Percentiles rank a stretch among this genome's conserved stretches.
These are phyloP conservation scores for Tolypocladium cylindrosporum DNA, from an alignment of 2,329 filamentous ascomycete species.

Conservation along the genomic window DNA sequence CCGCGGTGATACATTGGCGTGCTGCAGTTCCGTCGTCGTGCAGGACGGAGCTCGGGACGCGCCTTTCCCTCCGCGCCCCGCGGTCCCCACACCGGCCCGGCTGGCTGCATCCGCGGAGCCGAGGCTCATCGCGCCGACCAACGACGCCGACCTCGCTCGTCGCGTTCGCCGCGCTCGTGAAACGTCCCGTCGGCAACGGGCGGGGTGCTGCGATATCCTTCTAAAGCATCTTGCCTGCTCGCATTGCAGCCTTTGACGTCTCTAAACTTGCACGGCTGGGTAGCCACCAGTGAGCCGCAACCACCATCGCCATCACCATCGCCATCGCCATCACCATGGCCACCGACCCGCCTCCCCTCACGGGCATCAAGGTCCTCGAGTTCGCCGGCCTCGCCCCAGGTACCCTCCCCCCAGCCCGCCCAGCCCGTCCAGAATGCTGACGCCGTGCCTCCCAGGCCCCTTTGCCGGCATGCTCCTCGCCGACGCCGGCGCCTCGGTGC, in stretches of 20 bases:
- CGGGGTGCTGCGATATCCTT: background rate
- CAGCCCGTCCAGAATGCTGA: background rate
- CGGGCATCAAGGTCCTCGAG: conserved; percentile 47
- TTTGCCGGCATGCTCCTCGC: conserved; percentile 83
- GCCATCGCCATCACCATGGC: background rate
- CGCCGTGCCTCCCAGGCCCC: conserved; percentile 45
- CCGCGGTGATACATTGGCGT: too few relatives aligned
- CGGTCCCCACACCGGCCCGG: background rate
- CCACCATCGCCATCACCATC: background rate
- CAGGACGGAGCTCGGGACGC: background rate
- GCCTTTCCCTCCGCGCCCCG: background rate
- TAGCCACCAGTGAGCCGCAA: background rate
- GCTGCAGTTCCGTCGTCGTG: too few relatives aligned
- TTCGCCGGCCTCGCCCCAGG: conserved; percentile 55
- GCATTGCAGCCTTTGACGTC: background rate
- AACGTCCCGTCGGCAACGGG: too few relatives aligned
- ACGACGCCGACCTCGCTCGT: too few relatives aligned
- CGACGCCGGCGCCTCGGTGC: conserved; percentile 78
- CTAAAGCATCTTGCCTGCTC: background rate
- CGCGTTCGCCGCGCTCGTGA: background rate
- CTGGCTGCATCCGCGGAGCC: background rate
- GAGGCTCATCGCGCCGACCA: background rate
- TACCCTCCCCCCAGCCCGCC: conserved; percentile 15
- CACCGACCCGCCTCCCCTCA: conserved; percentile 23
- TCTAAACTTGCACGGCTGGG: too few relatives aligned